Conservation (phyloP, 2,329 filamentous ascomycete genomes). For the Thyridium curvatum region DNA sequence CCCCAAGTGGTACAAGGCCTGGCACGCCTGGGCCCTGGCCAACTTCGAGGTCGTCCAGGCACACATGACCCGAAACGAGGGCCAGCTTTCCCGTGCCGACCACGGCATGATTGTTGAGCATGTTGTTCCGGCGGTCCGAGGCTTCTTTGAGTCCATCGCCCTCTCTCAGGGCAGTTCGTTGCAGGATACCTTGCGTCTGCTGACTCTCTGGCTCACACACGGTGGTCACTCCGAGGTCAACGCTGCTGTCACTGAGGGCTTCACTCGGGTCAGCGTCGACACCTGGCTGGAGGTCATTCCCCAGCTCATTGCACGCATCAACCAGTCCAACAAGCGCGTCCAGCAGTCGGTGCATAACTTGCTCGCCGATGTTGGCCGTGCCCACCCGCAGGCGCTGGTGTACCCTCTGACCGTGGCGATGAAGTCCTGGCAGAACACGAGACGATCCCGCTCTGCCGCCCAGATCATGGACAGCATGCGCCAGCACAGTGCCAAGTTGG, state of each 20-base stretch:
- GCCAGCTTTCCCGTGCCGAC: conserved; percentile 35
- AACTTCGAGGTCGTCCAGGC: conserved; percentile 98
- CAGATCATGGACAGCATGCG: conserved; percentile 98
- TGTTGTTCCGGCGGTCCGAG: conserved; percentile 88
- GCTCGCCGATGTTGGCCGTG: conserved; percentile 84
- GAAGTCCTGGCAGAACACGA: conserved; percentile 80
- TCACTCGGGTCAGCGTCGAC: conserved; percentile 87
- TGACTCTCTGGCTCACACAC: conserved; percentile 95
- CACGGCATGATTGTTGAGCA: conserved; percentile 71
- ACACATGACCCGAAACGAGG: conserved; percentile 59
- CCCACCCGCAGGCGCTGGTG: conserved; percentile 91
- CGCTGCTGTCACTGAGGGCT: conserved; percentile 80
- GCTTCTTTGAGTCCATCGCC: conserved; percentile 96
- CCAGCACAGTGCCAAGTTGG: conserved; percentile 83
- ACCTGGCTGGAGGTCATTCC: conserved; percentile 99
- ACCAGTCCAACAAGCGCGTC: conserved; percentile 85
- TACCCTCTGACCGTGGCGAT: conserved; percentile 97
- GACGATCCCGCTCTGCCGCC: conserved; percentile 79
- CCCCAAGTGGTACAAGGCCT: conserved; percentile 95
- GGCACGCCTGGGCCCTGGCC: conserved; percentile 96
- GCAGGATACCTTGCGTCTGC: conserved; percentile 85
- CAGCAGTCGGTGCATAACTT: conserved; percentile 88
- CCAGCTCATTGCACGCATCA: conserved; percentile 94
- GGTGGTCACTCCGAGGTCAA: conserved; percentile 87
- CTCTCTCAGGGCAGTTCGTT: conserved; percentile 87